Evolutionary conservation across 441 rosid species (phyloP).

Genomic region (Brassica hybrid): DNA sequence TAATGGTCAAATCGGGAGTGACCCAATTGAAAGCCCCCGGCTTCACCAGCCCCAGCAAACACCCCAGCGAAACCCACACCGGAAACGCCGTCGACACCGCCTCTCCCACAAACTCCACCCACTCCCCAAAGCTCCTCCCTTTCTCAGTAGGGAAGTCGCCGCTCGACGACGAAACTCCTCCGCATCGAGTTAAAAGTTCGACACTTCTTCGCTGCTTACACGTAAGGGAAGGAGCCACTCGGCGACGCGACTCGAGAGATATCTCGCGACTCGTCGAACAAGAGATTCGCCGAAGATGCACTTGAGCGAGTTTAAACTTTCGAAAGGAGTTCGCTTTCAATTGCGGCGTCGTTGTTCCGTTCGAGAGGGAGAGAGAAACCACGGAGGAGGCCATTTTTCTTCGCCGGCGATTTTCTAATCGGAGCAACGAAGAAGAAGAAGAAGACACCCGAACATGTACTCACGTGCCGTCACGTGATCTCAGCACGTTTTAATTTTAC

Average conservation of each 20-base stretch:
- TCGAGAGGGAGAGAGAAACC: neutral
- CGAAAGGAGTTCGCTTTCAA: neutral
- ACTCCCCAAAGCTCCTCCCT: constrained; percentile 53
- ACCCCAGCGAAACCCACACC: constrained; percentile 82
- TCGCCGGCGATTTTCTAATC: neutral
- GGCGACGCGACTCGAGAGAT: neutral
- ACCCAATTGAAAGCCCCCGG: constrained; percentile 79
- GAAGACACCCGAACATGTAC: constrained; percentile 1
- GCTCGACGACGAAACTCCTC: constrained; percentile 56
- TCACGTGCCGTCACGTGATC: neutral
- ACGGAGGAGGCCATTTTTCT: neutral
- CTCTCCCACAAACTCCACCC: constrained; percentile 73
- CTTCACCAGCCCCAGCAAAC: constrained; percentile 67
- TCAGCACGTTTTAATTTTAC: neutral
- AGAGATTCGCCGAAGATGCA: neutral
- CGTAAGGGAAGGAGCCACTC: neutral
- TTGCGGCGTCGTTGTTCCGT: neutral
- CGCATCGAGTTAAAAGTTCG: constrained; percentile 44
- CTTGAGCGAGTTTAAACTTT: neutral
- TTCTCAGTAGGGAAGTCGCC: constrained; percentile 40
- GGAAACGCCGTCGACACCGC: constrained; percentile 79
- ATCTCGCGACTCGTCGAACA: neutral
- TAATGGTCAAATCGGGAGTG: constrained; percentile 65
- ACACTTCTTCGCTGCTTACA: neutral
- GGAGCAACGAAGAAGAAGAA: constrained; percentile 21